A percentile compares a stretch with the other conserved stretches of the same genome.
Conservation (phyloP, 2,329 filamentous ascomycete species). For the Pseudopithomyces chartarum region DNA sequence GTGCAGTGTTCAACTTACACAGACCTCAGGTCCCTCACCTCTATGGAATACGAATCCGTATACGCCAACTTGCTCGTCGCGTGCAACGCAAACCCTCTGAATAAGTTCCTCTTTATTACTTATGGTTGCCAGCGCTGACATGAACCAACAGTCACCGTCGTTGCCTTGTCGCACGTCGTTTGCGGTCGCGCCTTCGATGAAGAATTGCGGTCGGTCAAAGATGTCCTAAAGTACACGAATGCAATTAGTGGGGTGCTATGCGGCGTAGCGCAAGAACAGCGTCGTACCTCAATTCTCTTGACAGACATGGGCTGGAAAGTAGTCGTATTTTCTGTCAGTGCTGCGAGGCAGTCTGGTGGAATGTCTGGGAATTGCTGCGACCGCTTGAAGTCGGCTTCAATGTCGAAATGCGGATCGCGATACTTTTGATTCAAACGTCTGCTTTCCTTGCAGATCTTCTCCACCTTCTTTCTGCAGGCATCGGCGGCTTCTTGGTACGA, state of each 20-base stretch:
- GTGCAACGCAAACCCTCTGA: constrained; percentile 73
- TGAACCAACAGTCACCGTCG: constrained; percentile 84
- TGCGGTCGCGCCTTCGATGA: constrained; percentile 74
- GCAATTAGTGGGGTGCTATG: constrained; percentile 19
- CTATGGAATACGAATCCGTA: constrained; percentile 86
- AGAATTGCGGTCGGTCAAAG: constrained; percentile 78
- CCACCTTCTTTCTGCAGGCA: constrained; percentile 67
- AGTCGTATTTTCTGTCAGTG: constrained; percentile 46
- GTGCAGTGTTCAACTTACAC: constrained; percentile 14
- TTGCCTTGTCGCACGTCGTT: constrained; percentile 80
- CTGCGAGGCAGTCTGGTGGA: constrained; percentile 56
- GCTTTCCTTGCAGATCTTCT: constrained; percentile 67
- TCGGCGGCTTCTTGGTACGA: constrained; percentile 75
- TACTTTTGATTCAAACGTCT: constrained; percentile 83
- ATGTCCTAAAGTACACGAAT: constrained; percentile 64
- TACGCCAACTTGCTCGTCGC: constrained; percentile 74
- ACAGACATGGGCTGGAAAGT: constrained; percentile 69
- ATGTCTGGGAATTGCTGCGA: constrained; percentile 36
- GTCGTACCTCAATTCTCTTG: constrained; percentile 66
- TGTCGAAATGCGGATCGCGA: constrained; percentile 83
- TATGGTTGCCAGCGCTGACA: constrained; percentile 78
- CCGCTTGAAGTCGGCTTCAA: constrained; percentile 74
- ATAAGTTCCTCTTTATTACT: constrained; percentile 75
- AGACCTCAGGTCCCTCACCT: constrained; percentile 46
- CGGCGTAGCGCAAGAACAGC: constrained; percentile 5